phyloP scores from a whole-genome alignment of 2,329 filamentous ascomycete genomes.

The Coniella lustricola region DNA sequence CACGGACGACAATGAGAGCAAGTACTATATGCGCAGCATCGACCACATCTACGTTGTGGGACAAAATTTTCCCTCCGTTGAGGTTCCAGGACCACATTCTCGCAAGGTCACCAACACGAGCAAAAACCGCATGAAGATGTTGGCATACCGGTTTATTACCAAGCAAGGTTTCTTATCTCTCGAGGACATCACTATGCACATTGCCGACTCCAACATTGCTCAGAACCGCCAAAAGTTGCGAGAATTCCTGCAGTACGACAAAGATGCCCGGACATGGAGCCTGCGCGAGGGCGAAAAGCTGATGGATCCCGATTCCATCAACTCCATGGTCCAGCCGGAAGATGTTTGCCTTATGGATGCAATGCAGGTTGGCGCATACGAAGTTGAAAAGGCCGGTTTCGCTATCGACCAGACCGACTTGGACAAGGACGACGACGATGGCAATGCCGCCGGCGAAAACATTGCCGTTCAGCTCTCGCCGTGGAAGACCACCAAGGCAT shows the following conservation, averaged over 20 bases:
- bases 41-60: slow-evolving; percentile 88
- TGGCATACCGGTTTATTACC: slow-evolving; percentile 81
- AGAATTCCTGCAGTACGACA: slow-evolving; percentile 88
- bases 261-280: slow-evolving; percentile 81
- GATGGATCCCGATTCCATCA: slow-evolving; percentile 73
- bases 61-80: slow-evolving; percentile 84
- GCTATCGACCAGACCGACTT: slow-evolving; percentile 59
- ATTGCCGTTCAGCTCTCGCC: slow-evolving; percentile 86
- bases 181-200: slow-evolving; percentile 83
- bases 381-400: slow-evolving; percentile 86
- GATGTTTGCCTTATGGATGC: slow-evolving; percentile 91
- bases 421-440: slow-evolving; percentile 54
- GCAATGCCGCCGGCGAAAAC: slow-evolving; percentile 60
- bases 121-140: slow-evolving; percentile 94
- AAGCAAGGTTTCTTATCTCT: slow-evolving; percentile 68
- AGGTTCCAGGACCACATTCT: slow-evolving; percentile 89
- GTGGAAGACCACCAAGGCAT: slow-evolving; percentile 96
- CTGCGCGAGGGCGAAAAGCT: slow-evolving; percentile 65
- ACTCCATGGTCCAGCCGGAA: slow-evolving; percentile 87
- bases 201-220: slow-evolving; percentile 87
- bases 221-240: slow-evolving; percentile 96
- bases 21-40: slow-evolving; percentile 80
- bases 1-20: slow-evolving; percentile 66
- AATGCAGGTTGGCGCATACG: slow-evolving; percentile 91
- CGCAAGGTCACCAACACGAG: slow-evolving; percentile 94